Percentiles rank a stretch among this genome's conserved stretches.
These are phyloP conservation scores for Leccinum pellstonianum DNA, from an alignment of 768 basidiomycete species.

Conservation along the genomic window DNA sequence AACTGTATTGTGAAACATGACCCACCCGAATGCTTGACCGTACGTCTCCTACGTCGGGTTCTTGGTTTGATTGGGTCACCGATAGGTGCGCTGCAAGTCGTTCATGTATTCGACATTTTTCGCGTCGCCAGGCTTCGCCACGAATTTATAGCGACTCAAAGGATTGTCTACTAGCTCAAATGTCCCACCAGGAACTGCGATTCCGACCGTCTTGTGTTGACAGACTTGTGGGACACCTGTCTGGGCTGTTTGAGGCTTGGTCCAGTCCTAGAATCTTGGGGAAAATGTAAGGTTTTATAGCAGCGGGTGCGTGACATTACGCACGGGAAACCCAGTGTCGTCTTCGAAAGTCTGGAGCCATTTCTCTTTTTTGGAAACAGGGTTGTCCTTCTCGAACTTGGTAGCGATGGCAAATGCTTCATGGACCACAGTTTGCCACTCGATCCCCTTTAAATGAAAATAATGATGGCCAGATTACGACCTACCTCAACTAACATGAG, in stretches of 20 bases:
- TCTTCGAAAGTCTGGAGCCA: constrained; percentile 12
- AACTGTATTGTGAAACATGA: neutral
- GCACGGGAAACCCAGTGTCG: constrained; percentile 18
- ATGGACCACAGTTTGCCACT: constrained; percentile 18
- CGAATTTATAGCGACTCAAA: constrained; percentile 12
- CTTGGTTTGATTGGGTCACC: neutral
- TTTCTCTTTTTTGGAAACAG: neutral
- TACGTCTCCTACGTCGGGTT: constrained; percentile 13
- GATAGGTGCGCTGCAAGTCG: constrained; percentile 5
- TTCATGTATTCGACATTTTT: neutral
- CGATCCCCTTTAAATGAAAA: neutral
- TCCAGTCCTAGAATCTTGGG: constrained; percentile 22
- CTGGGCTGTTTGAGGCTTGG: neutral
- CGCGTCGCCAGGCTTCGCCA: neutral
- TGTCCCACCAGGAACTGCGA: neutral
- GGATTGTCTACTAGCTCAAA: constrained; percentile 1
- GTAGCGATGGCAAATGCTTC: constrained; percentile 16
- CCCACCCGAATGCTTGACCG: constrained; percentile 12
- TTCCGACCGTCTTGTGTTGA: neutral
- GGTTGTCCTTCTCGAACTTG: neutral
- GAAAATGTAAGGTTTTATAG: neutral
- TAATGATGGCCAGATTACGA: neutral
- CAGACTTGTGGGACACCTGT: constrained; percentile 8
- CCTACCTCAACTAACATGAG: constrained; percentile 7
- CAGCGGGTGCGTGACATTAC: neutral